phyloP scores from a whole-genome alignment of 1,284 basidiomycete species.

The Schizophyllum amplum region DNA sequence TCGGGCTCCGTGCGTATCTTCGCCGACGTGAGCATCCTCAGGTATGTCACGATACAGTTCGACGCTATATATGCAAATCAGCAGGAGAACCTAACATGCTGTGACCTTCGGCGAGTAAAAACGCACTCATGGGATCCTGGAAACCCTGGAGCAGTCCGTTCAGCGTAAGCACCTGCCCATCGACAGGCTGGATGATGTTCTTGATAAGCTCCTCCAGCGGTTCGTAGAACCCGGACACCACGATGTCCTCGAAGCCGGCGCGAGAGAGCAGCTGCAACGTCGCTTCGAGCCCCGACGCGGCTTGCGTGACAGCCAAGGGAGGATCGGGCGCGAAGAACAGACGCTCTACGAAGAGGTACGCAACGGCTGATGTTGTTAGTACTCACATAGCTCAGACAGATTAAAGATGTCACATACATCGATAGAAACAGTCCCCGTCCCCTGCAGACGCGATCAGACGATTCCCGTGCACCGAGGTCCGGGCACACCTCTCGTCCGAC shows the following conservation, averaged over 20 bases:
- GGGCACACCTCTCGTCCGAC: conserved; percentile 58
- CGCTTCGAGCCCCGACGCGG: neutral
- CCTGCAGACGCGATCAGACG: neutral
- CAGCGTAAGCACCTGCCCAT: neutral
- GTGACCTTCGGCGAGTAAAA: neutral
- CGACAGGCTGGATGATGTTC: neutral
- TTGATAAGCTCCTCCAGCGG: neutral
- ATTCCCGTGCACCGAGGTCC: conserved; percentile 10
- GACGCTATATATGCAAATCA: neutral
- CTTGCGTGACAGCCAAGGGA: neutral
- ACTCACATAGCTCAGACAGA: too few species aligned
- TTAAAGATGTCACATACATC: neutral
- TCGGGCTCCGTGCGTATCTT: neutral
- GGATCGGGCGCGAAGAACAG: neutral
- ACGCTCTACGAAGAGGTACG: neutral
- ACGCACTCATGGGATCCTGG: neutral
- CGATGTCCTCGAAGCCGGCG: neutral
- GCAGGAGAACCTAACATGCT: neutral
- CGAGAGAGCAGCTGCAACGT: neutral
- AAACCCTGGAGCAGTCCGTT: neutral
- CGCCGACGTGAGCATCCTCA: neutral
- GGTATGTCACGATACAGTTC: neutral
- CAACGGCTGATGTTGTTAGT: neutral
- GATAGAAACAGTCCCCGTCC: neutral
- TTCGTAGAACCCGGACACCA: neutral